These are phyloP conservation scores for Stropharia rugosoannulata DNA, from an alignment of 768 basidiomycete species.

Conservation along the genomic window DNA sequence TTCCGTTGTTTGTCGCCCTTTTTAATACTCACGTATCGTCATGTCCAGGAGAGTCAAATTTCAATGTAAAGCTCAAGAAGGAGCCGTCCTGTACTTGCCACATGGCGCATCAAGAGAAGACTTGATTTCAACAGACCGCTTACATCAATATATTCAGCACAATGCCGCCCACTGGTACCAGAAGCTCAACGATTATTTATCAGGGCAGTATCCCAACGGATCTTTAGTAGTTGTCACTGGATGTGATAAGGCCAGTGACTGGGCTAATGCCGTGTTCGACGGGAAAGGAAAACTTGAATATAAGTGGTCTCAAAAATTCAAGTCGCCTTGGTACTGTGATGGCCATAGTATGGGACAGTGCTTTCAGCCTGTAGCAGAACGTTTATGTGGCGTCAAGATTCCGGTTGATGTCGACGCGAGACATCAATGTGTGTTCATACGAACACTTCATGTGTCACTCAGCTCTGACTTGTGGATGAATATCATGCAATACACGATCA, in stretches of 20 bases:
- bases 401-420: no score
- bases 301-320: background rate
- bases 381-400: background rate
- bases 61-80: background rate
- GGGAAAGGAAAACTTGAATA: background rate
- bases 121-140: background rate
- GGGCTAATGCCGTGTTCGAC: background rate
- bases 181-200: slow-evolving; percentile 34
- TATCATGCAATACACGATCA: no score
- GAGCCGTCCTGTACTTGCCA: background rate
- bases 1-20: background rate
- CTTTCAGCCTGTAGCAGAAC: background rate
- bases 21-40: background rate
- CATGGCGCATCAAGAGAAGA: slow-evolving; percentile 1
- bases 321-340: background rate
- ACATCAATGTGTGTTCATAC: no score
- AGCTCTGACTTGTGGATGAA: no score
- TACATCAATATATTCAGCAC: background rate
- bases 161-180: slow-evolving; percentile 7
- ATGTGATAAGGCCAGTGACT: slow-evolving; percentile 6
- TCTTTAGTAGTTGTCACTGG: slow-evolving; percentile 7
- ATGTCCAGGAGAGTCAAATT: background rate
- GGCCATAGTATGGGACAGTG: background rate
- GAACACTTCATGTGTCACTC: no score
- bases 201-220: slow-evolving; percentile 8